Conservation (phyloP, 73 alveolate genomes). For the Paramecium sonneborni region DNA sequence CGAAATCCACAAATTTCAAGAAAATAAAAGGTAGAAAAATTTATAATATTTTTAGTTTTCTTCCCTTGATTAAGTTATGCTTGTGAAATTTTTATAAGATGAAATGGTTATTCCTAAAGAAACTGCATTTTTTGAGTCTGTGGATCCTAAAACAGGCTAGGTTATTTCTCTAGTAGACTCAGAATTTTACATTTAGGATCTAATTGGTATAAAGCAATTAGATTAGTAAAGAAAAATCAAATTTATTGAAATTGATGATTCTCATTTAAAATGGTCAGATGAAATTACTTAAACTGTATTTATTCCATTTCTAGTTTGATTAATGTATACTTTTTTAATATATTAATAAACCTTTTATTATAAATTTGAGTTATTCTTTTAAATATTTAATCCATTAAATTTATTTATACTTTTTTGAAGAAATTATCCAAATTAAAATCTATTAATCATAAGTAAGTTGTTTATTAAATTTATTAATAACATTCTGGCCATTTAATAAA, state of each 20-base stretch:
- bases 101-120: constrained; percentile 86
- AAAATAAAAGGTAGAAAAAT: constrained; percentile 38
- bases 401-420: no score
- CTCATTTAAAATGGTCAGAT: constrained; percentile 77
- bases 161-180: constrained; percentile 78
- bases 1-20: background rate
- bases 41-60: constrained; percentile 74
- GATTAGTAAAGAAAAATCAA: constrained; percentile 73
- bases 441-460: no score
- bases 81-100: constrained; percentile 81
- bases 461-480: no score
- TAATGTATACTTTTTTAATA: no score
- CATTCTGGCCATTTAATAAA: background rate
- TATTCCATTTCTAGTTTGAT: constrained; percentile 67
- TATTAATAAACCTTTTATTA: no score
- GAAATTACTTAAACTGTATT: constrained; percentile 70
- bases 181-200: constrained; percentile 78
- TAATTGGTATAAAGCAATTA: constrained; percentile 84
- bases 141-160: constrained; percentile 76
- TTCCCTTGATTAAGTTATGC: constrained; percentile 74
- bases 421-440: background rate
- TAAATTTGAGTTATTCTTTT: no score
- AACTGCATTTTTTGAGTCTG: constrained; percentile 81
- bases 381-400: no score
- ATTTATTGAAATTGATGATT: constrained; percentile 72